Conservation (phyloP, 2,329 filamentous ascomycete species). For the Colletotrichum abscissum region DNA sequence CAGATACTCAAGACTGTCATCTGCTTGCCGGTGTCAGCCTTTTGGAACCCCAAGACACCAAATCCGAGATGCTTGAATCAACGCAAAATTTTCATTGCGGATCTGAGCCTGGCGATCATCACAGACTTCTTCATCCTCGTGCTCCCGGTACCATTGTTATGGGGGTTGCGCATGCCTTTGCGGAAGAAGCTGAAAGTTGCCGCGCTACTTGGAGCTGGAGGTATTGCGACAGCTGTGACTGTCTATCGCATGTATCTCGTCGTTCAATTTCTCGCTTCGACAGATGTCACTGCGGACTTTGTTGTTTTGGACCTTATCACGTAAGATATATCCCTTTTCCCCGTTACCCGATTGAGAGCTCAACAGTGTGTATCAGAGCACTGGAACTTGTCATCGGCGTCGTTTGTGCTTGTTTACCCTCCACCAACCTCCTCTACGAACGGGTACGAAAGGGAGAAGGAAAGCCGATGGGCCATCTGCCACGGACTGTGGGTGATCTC, state of each 20-base stretch:
- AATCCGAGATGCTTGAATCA: constrained; percentile 44
- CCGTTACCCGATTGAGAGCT: accelerated
- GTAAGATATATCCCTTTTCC: neutral
- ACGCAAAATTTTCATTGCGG: constrained; percentile 45
- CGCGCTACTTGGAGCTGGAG: constrained; percentile 44
- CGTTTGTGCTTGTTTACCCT: constrained; percentile 36
- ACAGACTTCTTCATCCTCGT: constrained; percentile 48
- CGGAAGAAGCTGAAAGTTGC: constrained; percentile 47
- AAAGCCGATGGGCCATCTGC: neutral
- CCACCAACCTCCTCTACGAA: constrained; percentile 36
- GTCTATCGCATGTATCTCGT: constrained; percentile 41
- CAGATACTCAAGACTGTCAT: constrained; percentile 42
- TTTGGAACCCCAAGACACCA: constrained; percentile 39
- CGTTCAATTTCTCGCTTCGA: constrained; percentile 38
- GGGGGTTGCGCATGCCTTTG: constrained; percentile 42
- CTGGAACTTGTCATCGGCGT: constrained; percentile 37
- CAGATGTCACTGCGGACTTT: constrained; percentile 41
- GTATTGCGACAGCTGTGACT: constrained; percentile 43
- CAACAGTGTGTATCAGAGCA: neutral
- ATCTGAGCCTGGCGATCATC: constrained; percentile 45
- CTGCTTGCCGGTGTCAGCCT: constrained; percentile 40
- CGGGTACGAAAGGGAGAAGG: neutral
- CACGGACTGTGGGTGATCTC: neutral
- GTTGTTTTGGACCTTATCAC: constrained; percentile 34
- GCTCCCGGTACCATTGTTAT: constrained; percentile 46